A percentile compares a stretch with the other conserved stretches of the same genome.
Evolutionary conservation across 768 basidiomycete species (phyloP).

Genomic region (Filobasidium floriforme): DNA sequence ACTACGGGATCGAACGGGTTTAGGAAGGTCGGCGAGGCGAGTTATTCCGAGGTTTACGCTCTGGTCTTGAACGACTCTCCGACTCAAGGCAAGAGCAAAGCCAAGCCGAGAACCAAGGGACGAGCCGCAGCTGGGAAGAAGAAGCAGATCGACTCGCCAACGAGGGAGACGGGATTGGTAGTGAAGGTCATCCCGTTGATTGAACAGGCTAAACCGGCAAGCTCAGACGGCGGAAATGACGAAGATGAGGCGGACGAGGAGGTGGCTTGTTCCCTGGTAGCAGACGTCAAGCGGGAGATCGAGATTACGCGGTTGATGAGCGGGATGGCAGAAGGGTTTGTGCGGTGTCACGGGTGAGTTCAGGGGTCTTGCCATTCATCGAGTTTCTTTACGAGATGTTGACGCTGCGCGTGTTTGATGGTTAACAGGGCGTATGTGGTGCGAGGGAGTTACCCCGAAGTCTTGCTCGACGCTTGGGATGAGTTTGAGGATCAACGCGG

Average conservation of each 20-base stretch:
- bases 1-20: conserved; percentile 45
- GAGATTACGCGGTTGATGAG: conserved; percentile 52
- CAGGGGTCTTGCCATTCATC: too few species aligned
- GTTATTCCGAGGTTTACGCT: conserved; percentile 91
- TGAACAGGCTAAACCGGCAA: neutral
- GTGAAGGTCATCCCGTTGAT: conserved; percentile 40
- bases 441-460: conserved; percentile 70
- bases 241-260: conserved; percentile 38
- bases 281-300: conserved; percentile 40
- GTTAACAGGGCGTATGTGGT: conserved; percentile 68
- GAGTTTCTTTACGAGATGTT: neutral
- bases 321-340: conserved; percentile 66
- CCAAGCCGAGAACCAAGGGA: neutral
- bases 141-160: neutral
- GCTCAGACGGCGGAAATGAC: neutral
- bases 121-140: neutral
- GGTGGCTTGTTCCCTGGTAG: conserved; percentile 24
- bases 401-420: neutral
- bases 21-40: conserved; percentile 89
- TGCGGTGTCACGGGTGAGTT: conserved; percentile 56
- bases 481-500: conserved; percentile 66
- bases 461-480: conserved; percentile 79
- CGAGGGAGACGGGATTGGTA: conserved; percentile 18
- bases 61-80: neutral
- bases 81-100: neutral